Percentiles rank a stretch among this genome's conserved stretches.
phyloP scores from a whole-genome alignment of 1,284 basidiomycete genomes.

The Boletellus deceptivus region DNA sequence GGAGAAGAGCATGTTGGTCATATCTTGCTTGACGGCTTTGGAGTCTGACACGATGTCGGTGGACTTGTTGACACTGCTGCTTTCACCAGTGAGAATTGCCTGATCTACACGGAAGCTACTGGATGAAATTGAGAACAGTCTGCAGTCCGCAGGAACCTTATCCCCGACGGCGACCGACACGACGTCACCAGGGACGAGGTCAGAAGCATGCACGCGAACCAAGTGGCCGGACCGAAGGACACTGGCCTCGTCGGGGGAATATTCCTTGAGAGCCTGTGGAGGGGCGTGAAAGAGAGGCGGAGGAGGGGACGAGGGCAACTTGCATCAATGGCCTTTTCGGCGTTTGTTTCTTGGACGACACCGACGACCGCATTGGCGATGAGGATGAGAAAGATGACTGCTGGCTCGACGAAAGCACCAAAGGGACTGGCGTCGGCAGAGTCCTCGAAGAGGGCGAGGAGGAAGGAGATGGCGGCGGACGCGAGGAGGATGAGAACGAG shows the following conservation, averaged over 20 bases:
- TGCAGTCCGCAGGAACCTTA: slow-evolving; percentile 91
- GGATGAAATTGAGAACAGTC: slow-evolving; percentile 84
- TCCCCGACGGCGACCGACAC: slow-evolving; percentile 88
- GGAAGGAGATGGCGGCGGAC: slow-evolving; percentile 88
- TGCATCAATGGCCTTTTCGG: slow-evolving; percentile 94
- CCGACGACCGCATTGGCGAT: slow-evolving; percentile 93
- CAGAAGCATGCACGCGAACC: slow-evolving; percentile 76
- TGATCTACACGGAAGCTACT: slow-evolving; percentile 93
- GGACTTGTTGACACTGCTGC: slow-evolving; percentile 82
- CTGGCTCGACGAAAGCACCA: slow-evolving; percentile 88
- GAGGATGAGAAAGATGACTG: slow-evolving; percentile 91
- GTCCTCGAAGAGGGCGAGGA: slow-evolving; percentile 84
- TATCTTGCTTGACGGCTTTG: slow-evolving; percentile 91
- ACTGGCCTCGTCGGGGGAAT: slow-evolving; percentile 92
- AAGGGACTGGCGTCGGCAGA: slow-evolving; percentile 62
- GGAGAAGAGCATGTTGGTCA: slow-evolving; percentile 92
- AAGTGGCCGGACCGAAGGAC: slow-evolving; percentile 76
- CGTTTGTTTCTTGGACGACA: slow-evolving; percentile 92
- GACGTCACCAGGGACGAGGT: slow-evolving; percentile 92
- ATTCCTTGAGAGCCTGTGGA: slow-evolving; percentile 86
- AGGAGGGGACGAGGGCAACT: slow-evolving; percentile 33
- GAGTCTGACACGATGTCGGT: slow-evolving; percentile 62
- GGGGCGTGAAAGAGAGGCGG: slow-evolving; percentile 2
- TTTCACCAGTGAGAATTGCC: slow-evolving; percentile 93
- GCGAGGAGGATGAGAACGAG: slow-evolving; percentile 91